phyloP scores from a whole-genome alignment of 768 basidiomycete species.

The Erythrobasidium yunnanense region DNA sequence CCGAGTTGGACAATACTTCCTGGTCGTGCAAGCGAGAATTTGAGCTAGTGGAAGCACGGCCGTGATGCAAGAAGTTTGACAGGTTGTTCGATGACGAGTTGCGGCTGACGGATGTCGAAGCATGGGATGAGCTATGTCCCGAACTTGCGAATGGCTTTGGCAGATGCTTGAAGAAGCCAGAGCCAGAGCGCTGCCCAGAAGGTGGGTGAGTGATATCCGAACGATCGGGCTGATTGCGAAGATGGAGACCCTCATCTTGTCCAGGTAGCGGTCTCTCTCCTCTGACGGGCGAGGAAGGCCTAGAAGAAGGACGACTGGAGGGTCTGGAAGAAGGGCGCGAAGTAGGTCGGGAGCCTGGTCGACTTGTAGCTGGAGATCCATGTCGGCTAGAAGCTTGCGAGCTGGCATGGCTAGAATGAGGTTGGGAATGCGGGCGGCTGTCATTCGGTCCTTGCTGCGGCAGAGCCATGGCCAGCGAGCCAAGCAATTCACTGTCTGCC shows the following conservation, averaged over 20 bases:
- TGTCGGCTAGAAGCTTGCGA: constrained; percentile 1
- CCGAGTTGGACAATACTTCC: too few species aligned
- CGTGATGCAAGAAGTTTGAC: too few species aligned
- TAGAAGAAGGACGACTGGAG: constrained; percentile 34
- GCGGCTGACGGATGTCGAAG: too few species aligned
- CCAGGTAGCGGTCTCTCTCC: constrained; percentile 22
- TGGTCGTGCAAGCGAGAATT: too few species aligned
- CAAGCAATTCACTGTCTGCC: constrained; percentile 73
- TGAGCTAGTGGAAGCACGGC: too few species aligned
- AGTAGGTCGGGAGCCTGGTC: constrained; percentile 10
- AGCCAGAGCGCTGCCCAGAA: too few species aligned
- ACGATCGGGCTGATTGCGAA: too few species aligned
- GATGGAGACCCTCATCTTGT: not conserved
- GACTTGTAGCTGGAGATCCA: constrained; percentile 8
- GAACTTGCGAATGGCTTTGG: too few species aligned
- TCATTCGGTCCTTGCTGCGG: not conserved
- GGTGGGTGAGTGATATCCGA: too few species aligned
- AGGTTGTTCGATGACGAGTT: too few species aligned
- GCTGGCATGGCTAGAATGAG: not conserved
- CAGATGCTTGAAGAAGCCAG: too few species aligned
- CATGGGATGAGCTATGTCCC: too few species aligned
- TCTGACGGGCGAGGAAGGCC: constrained; percentile 26
- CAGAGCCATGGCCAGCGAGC: constrained; percentile 49
- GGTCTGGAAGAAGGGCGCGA: constrained; percentile 10
- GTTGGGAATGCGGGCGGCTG: not conserved